Base-by-base conservation (phyloP, 2,329 filamentous ascomycete species). In the Trichoderma sp. region DNA sequence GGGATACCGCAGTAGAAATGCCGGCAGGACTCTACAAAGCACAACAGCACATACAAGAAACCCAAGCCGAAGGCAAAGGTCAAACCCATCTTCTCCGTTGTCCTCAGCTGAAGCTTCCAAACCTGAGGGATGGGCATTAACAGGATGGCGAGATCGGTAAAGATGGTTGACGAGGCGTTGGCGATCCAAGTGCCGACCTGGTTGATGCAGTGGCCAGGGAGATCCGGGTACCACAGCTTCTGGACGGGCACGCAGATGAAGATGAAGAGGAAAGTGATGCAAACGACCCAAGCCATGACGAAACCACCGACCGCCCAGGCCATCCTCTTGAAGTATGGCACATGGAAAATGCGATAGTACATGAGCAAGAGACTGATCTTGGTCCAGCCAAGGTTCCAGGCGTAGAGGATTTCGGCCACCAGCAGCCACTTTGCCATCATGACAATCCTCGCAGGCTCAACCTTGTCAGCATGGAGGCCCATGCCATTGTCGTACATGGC, bases 331-430 rank as follows among this genome's bases (percentile, higher is more conserved):
- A 89, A 86, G 75, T 83, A 83, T 0, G 82, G 81, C 5, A 86
- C 81, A 24, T 82, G 86, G 66, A 89, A 89, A 77, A 89, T 88
- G 78, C 87, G 87, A 78, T 84, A 85, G 81, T 89, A 89, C 86
- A 89, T 88, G 59, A 88, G 80, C 62, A 90, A 78, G 27, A 89
- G 82, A 68, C 85, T 85, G 16, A 88, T 73, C 77, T 89, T 90
- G n/a, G 87, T 87, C 81, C 87, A 85, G 53, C 84, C 86, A 4
- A 88, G 80, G 35, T 86, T 87, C 78, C 83, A 88, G 31, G 83
- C 85, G 77, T 88, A 88, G 53, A 88, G 80, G 73, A 88, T 82
- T 78, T 88, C 87, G 27, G 85, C 86, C 12, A 86, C 85, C 14
- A 89, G 79, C 6, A 89, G 83, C 79, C 85, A 84, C 80, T 89